A percentile compares a stretch with the other conserved stretches of the same genome.
These are phyloP conservation scores for Seiridium cupressi DNA, from an alignment of 2,329 filamentous ascomycete genomes.

Conservation along the genomic window DNA sequence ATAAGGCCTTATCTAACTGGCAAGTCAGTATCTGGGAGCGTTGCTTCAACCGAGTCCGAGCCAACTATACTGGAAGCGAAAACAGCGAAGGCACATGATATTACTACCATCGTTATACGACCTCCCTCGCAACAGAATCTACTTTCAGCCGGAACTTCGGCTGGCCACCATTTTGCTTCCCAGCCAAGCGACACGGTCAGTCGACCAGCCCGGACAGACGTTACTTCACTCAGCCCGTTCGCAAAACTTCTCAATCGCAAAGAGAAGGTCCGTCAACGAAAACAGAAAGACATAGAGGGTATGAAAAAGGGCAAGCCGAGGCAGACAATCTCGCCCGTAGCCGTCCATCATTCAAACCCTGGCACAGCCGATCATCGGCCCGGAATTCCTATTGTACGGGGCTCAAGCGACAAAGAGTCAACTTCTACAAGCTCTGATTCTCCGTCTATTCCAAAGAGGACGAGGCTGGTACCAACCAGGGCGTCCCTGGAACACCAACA, in stretches of 20 bases:
- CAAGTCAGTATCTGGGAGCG: constrained; percentile 19
- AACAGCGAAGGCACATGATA: constrained; percentile 26
- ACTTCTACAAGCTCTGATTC: too few species aligned
- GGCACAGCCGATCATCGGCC: too few species aligned
- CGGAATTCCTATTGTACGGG: too few species aligned
- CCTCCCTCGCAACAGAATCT: neutral
- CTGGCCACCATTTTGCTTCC: neutral
- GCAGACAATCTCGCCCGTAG: neutral
- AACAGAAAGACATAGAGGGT: constrained; percentile 17
- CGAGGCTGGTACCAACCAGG: too few species aligned
- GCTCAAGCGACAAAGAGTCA: too few species aligned
- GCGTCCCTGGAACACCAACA: too few species aligned
- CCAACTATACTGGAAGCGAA: constrained; percentile 30
- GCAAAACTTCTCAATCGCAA: constrained; percentile 14
- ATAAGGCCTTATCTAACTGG: constrained; percentile 22
- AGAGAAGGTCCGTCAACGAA: constrained; percentile 19
- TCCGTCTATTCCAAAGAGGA: too few species aligned
- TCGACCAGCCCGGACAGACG: constrained; percentile 12
- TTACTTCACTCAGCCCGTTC: constrained; percentile 4
- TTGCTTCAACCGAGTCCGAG: constrained; percentile 29
- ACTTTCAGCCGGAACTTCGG: neutral
- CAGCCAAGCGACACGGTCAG: neutral
- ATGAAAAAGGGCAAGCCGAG: neutral
- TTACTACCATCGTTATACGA: constrained; percentile 13
- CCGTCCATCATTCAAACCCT: too few species aligned